These are phyloP conservation scores for Truncatella angustata DNA, from an alignment of 2,329 filamentous ascomycete genomes.

Conservation along the genomic window DNA sequence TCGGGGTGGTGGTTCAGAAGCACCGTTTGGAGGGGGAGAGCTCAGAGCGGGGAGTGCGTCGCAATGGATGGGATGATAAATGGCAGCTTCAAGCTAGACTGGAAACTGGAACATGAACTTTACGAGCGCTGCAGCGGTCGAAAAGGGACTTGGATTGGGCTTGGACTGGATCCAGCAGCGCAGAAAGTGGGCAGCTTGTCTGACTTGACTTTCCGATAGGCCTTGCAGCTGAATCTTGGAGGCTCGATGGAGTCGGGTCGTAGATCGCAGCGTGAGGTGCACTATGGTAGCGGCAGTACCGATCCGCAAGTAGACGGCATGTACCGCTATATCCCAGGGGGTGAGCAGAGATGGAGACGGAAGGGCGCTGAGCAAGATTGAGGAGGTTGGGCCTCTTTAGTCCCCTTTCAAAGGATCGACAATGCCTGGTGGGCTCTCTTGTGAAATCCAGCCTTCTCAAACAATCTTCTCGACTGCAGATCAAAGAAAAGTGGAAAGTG, in stretches of 20 bases:
- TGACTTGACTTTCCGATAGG: too few species aligned
- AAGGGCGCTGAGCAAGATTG: neutral
- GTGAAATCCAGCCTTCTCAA: slow-evolving; percentile 5
- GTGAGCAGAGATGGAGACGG: too few species aligned
- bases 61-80: neutral
- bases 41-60: neutral
- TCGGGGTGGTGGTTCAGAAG: slow-evolving; percentile 1
- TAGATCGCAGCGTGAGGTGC: too few species aligned
- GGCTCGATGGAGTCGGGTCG: too few species aligned
- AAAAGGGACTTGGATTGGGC: too few species aligned
- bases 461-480: neutral
- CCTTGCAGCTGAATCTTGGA: too few species aligned
- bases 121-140: too few species aligned
- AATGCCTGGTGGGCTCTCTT: neutral
- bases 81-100: neutral
- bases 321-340: slow-evolving; percentile 3
- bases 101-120: too few species aligned
- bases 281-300: neutral
- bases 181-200: too few species aligned
- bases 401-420: too few species aligned
- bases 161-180: too few species aligned
- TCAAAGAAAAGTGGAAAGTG: neutral
- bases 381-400: neutral
- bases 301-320: neutral
- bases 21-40: slow-evolving; percentile 1